A percentile compares a stretch with the other conserved stretches of the same genome.
These are phyloP conservation scores for Tephrocybe sp. DNA, from an alignment of 768 basidiomycete genomes.

Conservation along the genomic window DNA sequence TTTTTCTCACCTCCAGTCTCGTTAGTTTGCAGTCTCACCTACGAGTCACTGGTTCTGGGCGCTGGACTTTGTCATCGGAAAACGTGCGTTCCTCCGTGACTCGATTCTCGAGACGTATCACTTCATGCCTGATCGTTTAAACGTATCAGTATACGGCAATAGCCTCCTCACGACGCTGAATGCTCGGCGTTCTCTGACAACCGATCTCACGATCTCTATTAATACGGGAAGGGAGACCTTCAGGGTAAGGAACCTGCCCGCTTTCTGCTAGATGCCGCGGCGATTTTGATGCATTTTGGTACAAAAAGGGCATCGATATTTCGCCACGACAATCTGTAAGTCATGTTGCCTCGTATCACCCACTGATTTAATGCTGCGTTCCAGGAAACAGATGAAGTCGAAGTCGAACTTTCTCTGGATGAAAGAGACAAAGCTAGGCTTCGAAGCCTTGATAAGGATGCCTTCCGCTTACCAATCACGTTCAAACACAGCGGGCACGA, in stretches of 20 bases:
- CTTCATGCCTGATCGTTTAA: neutral
- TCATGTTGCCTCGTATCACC: no score
- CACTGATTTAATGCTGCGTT: no score
- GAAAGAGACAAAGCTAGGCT: no score
- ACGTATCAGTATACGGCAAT: neutral
- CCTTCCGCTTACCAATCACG: no score
- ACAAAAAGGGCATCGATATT: no score
- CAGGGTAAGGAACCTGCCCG: neutral
- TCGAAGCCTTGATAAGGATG: no score
- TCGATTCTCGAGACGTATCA: neutral
- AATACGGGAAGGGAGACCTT: neutral
- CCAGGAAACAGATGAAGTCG: no score
- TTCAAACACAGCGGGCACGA: no score
- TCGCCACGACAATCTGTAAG: no score
- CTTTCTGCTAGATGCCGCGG: no score
- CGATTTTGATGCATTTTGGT: neutral
- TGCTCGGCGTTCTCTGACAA: neutral
- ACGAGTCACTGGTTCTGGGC: constrained; percentile 1
- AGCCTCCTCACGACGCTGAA: constrained; percentile 1
- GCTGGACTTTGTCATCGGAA: neutral
- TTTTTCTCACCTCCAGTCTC: neutral
- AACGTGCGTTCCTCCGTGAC: neutral
- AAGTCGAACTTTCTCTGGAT: no score
- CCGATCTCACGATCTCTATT: neutral
- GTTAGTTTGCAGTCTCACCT: neutral